Evolutionary conservation across 2,329 filamentous ascomycete genomes (phyloP).

Genomic region (Botrytis fabae): DNA sequence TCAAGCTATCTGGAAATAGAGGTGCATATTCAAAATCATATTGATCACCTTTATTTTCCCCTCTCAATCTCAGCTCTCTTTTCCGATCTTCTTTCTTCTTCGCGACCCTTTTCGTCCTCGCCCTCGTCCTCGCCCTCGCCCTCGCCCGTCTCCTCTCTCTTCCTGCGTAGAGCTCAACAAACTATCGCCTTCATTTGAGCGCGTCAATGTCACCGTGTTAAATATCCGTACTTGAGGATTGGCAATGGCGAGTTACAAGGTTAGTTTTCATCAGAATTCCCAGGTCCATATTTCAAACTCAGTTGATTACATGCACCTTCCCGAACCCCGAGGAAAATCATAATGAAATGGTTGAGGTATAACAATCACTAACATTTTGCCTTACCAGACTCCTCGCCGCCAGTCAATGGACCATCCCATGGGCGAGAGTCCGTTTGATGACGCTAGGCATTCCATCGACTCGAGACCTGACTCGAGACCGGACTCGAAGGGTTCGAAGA

Average conservation of each 20-base stretch:
- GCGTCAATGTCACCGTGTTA: conserved; percentile 23
- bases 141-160: not conserved
- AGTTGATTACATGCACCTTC: conserved; percentile 7
- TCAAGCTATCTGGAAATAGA: conserved; percentile 6
- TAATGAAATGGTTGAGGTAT: not conserved
- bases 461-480: conserved; percentile 26
- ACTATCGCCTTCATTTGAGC: not conserved
- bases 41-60: conserved; percentile 7
- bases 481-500: conserved; percentile 41
- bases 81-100: conserved; percentile 16
- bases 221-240: conserved; percentile 9
- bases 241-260: conserved; percentile 23
- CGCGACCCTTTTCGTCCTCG: conserved; percentile 4
- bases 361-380: conserved; percentile 5
- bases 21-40: conserved; percentile 15
- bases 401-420: conserved; percentile 24
- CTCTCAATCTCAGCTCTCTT: not conserved
- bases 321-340: not conserved
- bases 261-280: conserved; percentile 7
- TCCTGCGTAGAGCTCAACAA: not conserved
- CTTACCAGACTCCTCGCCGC: conserved; percentile 23
- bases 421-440: conserved; percentile 24
- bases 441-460: conserved; percentile 11
- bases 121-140: not conserved
- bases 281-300: conserved; percentile 15